Conservation (phyloP, 1,284 basidiomycete genomes). For the Chiua sp. region DNA sequence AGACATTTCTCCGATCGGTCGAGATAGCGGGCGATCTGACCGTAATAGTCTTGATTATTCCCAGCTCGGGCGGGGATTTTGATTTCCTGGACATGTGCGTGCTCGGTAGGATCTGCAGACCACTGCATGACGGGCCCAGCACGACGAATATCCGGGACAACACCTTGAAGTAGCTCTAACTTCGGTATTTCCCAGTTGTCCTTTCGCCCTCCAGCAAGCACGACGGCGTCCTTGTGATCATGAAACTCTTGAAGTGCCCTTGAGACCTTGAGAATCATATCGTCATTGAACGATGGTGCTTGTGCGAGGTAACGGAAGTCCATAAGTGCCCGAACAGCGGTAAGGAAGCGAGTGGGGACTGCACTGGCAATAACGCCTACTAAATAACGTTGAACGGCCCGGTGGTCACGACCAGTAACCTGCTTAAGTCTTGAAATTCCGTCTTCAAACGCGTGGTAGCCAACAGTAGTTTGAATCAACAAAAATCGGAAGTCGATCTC, state of each 20-base stretch:
- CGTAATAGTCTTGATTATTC: conserved; percentile 5
- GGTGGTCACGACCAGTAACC: no score
- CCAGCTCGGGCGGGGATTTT: not conserved
- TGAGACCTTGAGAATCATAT: not conserved
- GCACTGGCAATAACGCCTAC: no score
- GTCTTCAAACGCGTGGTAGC: no score
- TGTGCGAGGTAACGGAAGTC: no score
- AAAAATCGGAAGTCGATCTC: no score
- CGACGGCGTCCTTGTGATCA: conserved; percentile 9
- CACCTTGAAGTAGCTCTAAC: conserved; percentile 16
- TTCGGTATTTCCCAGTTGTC: no score
- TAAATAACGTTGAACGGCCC: no score
- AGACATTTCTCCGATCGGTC: not conserved
- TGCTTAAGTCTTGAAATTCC: no score
- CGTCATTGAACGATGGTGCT: not conserved
- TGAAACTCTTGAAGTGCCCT: conserved; percentile 11
- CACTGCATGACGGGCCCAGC: conserved; percentile 1
- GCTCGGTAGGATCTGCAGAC: not conserved
- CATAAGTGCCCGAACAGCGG: no score
- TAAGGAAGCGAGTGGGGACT: no score
- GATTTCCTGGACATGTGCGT: not conserved
- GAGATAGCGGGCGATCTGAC: not conserved
- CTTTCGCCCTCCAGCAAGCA: not conserved
- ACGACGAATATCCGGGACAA: not conserved
- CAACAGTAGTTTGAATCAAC: no score